Conservation (phyloP, 495 filamentous ascomycete species). For the Haplographium delicatum region DNA sequence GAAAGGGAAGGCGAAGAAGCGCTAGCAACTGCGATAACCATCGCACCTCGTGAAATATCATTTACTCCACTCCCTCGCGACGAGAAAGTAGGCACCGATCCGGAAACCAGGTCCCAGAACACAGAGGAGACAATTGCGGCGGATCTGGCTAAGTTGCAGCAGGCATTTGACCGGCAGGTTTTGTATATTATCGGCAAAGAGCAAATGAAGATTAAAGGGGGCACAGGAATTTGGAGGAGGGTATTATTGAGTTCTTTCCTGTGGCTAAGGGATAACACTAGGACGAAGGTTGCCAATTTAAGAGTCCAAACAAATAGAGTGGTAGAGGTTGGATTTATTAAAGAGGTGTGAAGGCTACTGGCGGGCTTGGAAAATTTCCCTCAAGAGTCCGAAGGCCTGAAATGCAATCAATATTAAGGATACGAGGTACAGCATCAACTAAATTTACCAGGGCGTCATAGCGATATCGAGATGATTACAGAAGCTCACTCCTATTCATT, state of each 20-base stretch:
- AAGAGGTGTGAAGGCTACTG: constrained; percentile 42
- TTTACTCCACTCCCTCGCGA: constrained; percentile 5
- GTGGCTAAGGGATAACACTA: constrained; percentile 63
- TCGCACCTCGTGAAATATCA: constrained; percentile 3
- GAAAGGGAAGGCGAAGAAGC: constrained; percentile 14
- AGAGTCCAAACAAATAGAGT: constrained; percentile 53
- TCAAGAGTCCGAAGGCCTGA: no score
- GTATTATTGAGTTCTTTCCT: constrained; percentile 51
- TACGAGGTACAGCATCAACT: no score
- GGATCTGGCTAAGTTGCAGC: constrained; percentile 13
- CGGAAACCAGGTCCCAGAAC: neutral
- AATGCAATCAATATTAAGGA: no score
- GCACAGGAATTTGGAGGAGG: constrained; percentile 38
- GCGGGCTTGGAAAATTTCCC: neutral
- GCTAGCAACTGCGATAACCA: neutral
- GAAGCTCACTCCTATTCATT: no score
- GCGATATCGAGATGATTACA: no score
- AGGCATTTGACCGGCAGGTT: constrained; percentile 52
- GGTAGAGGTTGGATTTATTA: constrained; percentile 66
- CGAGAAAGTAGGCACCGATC: constrained; percentile 1
- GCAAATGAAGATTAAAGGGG: constrained; percentile 50
- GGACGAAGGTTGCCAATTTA: constrained; percentile 55
- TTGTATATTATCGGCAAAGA: constrained; percentile 70
- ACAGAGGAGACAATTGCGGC: constrained; percentile 1
- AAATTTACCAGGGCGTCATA: no score